Conservation (phyloP, 139 green algal genomes). For the Coelastrella sp. region DNA sequence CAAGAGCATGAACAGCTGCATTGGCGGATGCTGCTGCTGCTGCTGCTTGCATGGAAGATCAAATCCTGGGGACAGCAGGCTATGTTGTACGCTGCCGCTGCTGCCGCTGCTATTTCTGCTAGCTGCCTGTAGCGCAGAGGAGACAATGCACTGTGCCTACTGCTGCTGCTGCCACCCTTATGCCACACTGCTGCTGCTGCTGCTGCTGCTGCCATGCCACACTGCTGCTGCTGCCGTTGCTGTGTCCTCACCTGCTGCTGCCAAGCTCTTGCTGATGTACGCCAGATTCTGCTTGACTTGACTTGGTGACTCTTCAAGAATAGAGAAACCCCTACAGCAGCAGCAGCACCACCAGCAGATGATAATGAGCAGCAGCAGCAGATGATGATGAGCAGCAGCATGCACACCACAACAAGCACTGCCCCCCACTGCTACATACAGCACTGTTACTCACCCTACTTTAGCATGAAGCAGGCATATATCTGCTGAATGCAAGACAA, state of each 20-base stretch:
- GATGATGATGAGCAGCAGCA: no score
- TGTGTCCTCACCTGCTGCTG: background rate
- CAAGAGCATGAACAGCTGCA: no score
- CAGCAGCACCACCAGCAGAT: background rate
- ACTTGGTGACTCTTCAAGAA: background rate
- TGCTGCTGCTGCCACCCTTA: background rate
- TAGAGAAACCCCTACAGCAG: conserved; percentile 11
- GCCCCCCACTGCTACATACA: no score
- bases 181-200: conserved; percentile 10
- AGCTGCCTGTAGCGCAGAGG: background rate
- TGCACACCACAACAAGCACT: no score
- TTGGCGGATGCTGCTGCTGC: background rate
- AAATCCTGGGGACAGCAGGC: background rate
- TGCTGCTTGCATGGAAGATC: no score
- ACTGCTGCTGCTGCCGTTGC: background rate
- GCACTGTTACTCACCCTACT: no score
- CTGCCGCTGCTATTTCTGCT: background rate
- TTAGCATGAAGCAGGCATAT: background rate
- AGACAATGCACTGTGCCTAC: background rate
- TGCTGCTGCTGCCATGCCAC: background rate
- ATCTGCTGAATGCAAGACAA: background rate
- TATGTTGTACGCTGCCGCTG: background rate
- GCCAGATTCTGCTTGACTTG: background rate
- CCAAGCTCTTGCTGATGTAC: background rate
- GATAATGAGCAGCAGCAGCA: conserved; percentile 17